A percentile compares a stretch with the other conserved stretches of the same genome.
Evolutionary conservation across 352 stramenopile species (phyloP).

Genomic region (Aphanomyces euteiches): DNA sequence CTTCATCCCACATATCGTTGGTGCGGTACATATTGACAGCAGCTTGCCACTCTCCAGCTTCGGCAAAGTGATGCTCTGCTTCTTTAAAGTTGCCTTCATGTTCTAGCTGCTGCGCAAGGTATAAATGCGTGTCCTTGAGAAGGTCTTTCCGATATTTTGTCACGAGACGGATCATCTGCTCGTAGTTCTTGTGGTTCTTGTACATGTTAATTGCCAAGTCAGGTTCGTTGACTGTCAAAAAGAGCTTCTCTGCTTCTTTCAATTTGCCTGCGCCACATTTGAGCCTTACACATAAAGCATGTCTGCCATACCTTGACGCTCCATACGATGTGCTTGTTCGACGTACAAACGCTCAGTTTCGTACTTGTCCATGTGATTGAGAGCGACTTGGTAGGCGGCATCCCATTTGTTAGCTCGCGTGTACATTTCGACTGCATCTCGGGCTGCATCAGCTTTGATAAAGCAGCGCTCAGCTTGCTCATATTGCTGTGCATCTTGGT

Average conservation of each 20-base stretch:
- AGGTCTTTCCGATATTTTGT: constrained; percentile 90
- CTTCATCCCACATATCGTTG: constrained; percentile 94
- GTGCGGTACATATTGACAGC: constrained; percentile 94
- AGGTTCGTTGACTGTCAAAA: constrained; percentile 89
- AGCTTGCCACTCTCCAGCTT: constrained; percentile 87
- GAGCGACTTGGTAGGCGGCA: constrained; percentile 87
- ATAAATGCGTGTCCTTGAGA: constrained; percentile 91
- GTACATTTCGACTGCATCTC: constrained; percentile 94
- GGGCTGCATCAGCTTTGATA: constrained; percentile 84
- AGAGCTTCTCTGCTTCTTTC: constrained; percentile 92
- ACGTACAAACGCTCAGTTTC: constrained; percentile 91
- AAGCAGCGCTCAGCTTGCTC: constrained; percentile 90
- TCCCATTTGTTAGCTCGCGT: constrained; percentile 91
- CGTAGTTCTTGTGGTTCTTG: constrained; percentile 94
- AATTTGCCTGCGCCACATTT: constrained; percentile 51
- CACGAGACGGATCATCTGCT: constrained; percentile 93
- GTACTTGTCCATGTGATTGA: constrained; percentile 89
- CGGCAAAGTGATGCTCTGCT: constrained; percentile 91
- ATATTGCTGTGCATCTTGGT: constrained; percentile 81
- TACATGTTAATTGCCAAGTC: constrained; percentile 96
- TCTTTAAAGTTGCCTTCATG: constrained; percentile 90
- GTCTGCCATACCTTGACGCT: constrained; percentile 46
- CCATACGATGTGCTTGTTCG: constrained; percentile 89
- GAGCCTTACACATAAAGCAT: neutral
- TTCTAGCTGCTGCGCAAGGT: constrained; percentile 90